These are phyloP conservation scores for Globisporangium radiosum DNA, from an alignment of 352 stramenopile species.

Conservation along the genomic window DNA sequence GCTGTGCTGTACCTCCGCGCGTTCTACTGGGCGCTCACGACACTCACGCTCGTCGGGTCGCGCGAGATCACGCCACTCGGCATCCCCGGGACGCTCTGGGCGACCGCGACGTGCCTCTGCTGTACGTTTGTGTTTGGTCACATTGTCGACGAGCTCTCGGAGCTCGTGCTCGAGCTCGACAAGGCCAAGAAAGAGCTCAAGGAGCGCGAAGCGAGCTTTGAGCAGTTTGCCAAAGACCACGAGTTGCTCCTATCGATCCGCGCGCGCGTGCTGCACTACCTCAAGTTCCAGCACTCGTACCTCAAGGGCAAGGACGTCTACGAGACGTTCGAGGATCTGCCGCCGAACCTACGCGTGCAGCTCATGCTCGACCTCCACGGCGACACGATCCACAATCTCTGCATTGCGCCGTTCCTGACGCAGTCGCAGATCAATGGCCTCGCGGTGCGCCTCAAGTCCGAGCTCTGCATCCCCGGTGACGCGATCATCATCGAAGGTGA, in stretches of 20 bases:
- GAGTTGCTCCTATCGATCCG: conserved; percentile 46
- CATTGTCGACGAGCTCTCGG: conserved; percentile 70
- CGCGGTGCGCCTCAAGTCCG: conserved; percentile 49
- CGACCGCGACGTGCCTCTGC: conserved; percentile 53
- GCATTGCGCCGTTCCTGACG: conserved; percentile 49
- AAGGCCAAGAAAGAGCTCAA: conserved; percentile 69
- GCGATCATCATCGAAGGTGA: conserved; percentile 65
- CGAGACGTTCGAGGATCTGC: conserved; percentile 65
- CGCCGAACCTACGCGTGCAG: conserved; percentile 53
- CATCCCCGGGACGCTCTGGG: conserved; percentile 57
- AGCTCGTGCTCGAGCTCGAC: conserved; percentile 72
- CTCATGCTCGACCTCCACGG: conserved; percentile 75
- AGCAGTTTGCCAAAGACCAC: conserved; percentile 66
- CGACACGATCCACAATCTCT: conserved; percentile 36
- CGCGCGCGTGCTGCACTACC: conserved; percentile 54
- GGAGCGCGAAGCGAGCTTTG: conserved; percentile 54
- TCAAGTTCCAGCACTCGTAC: conserved; percentile 66
- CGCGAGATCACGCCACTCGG: conserved; percentile 61
- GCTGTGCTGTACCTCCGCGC: conserved; percentile 55
- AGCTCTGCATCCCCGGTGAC: conserved; percentile 70
- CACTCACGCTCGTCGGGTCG: conserved; percentile 64
- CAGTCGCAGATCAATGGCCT: conserved; percentile 48
- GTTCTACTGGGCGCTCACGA: conserved; percentile 77
- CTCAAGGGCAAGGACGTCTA: conserved; percentile 67
- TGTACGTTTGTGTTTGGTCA: conserved; percentile 76